Base-by-base conservation (phyloP, 164 flowering plant genomes). In the Paratinospora sagittata region DNA sequence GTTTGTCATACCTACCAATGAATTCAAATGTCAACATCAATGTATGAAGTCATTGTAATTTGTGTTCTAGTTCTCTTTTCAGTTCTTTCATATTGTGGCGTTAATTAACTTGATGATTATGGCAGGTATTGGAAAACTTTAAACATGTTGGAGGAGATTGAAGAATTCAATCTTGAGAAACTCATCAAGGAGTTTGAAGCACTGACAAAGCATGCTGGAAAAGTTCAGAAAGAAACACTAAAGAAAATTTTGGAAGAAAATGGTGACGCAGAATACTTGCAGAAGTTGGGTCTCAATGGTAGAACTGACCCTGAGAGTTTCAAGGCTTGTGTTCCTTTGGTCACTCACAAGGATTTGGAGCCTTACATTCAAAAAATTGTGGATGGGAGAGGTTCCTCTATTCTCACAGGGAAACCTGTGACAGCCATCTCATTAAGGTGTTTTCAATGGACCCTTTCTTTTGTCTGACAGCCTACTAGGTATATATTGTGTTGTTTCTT, bases 341-440 rank as follows among this genome's bases (percentile, higher is more conserved):
- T 77, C 27, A 80, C 82, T 60, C 93, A 94, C 73, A 49, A 66
- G 26, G 98, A 94, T 73, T 77, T 92, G 81, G 93, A 89, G 30
- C 85, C 87, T 60, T 89, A 85, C 66, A 90, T 94, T 74, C 85
- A 78, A 61, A 78, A 88, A 74, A 90, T 92, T 73, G 85, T 76
- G 0, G 89, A 92, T 77, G 98, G 98, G 23, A 90, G 89, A 23
- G 24, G 37, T 62, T 83, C 85, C 0, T 81, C 91, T 1, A 70
- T 90, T 73, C 92, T 94, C 55, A 94, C 97, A 27, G 89, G 88
- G 58, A 85, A 85, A n/a, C 89, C 92, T 33, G 82, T 94, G n/a
- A 74, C 89, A 6, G 80, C 85, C 62, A 84, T 94, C 30, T 90
- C 98, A 14, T 47, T 92, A 64, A 93, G 96, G 98, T 91, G n/a